These are phyloP conservation scores for Termitomyces bulborhizus DNA, from an alignment of 768 basidiomycete genomes.

Conservation along the genomic window DNA sequence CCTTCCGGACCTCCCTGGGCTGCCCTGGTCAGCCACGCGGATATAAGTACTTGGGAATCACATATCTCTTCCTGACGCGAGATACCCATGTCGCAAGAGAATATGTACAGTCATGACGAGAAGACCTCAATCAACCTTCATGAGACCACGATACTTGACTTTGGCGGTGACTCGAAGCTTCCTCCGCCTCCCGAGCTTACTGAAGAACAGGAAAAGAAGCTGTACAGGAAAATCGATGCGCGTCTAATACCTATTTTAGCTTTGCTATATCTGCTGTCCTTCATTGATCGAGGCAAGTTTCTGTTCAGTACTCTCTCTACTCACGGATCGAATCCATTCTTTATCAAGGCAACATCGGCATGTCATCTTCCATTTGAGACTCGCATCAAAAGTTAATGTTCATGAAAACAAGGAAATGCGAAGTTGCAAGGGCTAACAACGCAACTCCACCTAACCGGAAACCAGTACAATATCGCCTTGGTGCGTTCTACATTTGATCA, in stretches of 20 bases:
- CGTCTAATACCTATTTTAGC: conserved; percentile 53
- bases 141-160: too few relatives aligned
- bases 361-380: conserved; percentile 4
- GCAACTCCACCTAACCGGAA: conserved; percentile 50
- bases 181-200: too few relatives aligned
- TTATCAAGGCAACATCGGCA: conserved; percentile 50
- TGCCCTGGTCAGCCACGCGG: too few relatives aligned
- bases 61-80: too few relatives aligned
- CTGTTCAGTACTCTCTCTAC: background rate
- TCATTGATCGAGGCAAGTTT: conserved; percentile 53
- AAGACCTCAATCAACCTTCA: too few relatives aligned
- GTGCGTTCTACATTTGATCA: conserved; percentile 25
- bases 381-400: background rate
- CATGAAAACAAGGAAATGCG: conserved; percentile 45
- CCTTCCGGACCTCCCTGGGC: too few relatives aligned
- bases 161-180: too few relatives aligned
- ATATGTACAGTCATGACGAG: too few relatives aligned
- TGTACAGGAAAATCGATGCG: conserved; percentile 55
- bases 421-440: conserved; percentile 55
- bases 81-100: too few relatives aligned
- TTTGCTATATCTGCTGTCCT: conserved; percentile 56
- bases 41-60: too few relatives aligned
- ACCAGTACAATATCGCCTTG: conserved; percentile 62
- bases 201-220: too few relatives aligned
- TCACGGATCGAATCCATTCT: background rate